Evolutionary conservation across 805 yeast species (phyloP), one percentile per base, ranked within the genome.

Genomic region (Millerozyma acaciae): DNA sequence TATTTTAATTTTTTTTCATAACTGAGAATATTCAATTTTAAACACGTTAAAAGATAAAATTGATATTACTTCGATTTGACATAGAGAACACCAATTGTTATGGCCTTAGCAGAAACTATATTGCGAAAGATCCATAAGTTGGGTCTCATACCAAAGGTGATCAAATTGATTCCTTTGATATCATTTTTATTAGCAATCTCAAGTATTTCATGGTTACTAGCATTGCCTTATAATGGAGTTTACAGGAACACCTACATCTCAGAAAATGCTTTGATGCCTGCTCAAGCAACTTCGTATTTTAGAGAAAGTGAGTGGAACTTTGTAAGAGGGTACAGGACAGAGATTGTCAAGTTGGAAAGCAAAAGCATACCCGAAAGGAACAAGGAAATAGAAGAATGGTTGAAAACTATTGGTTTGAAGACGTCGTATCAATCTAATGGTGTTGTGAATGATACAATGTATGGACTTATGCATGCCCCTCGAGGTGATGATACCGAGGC

Each of bases 401-500:
- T 93, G 22, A 61, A 64, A 24, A 83, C 78, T 28, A 68, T 83
- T 44, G 97, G 97, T 3, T 75, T 79, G 45, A 78, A 80, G 51
- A 73, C 90, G 2, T 43, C 62, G 9, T 48, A 62, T 13, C 67
- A 69, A 34, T 47, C 55, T 4, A 56, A 53, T 17, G 47, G 51
- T 12, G 75, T 76, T 13, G 62, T 66, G 19, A 73, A 72, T 28
- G 58, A 54, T 33, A 65, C 67, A 0, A 62, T 85, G 22, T 93
- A 90, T 54, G 95, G 87, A 0, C 75, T 89, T 4, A 71, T 84
- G 59, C 95, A 86, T 51, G 93, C 96, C 1, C 95, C 97, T 6
- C 67, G 96, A 41, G 97, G 97, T 17, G 97, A 90, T 49, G 93
- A 89, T 39, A 88, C 97, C 1, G 98, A 93, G 57, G 86, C 97